Evolutionary conservation across 192 early-diverging fungal genomes (phyloP).

Genomic region (Cetraspora pellucida): DNA sequence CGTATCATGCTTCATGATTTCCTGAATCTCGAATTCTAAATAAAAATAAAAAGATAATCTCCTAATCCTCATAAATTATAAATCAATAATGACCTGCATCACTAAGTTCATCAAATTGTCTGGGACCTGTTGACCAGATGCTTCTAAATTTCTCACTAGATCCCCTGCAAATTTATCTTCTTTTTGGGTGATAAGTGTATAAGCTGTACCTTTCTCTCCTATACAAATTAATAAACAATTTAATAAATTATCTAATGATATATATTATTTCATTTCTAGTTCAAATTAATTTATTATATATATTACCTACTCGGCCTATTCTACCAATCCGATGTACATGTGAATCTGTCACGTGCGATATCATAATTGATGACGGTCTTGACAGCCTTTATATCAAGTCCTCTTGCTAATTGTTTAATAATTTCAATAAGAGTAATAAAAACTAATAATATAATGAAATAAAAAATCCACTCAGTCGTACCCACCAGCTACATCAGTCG

Average conservation of each 20-base stretch:
- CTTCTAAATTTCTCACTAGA: constrained; percentile 63
- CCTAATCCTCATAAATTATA: not conserved
- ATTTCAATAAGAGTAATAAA: not conserved
- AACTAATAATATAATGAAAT: not conserved
- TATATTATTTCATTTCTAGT: not conserved
- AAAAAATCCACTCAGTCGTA: too few species aligned
- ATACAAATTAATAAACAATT: not conserved
- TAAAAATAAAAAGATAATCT: not conserved
- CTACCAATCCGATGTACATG: constrained; percentile 80
- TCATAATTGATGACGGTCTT: constrained; percentile 82
- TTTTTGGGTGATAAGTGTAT: constrained; percentile 62
- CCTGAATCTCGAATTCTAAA: constrained; percentile 64
- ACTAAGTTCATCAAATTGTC: constrained; percentile 47
- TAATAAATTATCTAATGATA: too few species aligned
- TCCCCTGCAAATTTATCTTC: constrained; percentile 68
- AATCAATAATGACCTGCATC: constrained; percentile 40
- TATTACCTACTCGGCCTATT: constrained; percentile 63
- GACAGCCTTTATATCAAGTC: constrained; percentile 78
- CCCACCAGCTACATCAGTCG: constrained; percentile 66
- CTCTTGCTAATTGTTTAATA: constrained; percentile 54
- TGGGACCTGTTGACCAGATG: constrained; percentile 53
- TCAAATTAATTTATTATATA: not conserved
- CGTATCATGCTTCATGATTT: constrained; percentile 47
- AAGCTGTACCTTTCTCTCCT: constrained; percentile 67
- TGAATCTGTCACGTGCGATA: constrained; percentile 73